Evolutionary conservation across 176 grass and related monocot species (phyloP).

Genomic region (Secale cereale): DNA sequence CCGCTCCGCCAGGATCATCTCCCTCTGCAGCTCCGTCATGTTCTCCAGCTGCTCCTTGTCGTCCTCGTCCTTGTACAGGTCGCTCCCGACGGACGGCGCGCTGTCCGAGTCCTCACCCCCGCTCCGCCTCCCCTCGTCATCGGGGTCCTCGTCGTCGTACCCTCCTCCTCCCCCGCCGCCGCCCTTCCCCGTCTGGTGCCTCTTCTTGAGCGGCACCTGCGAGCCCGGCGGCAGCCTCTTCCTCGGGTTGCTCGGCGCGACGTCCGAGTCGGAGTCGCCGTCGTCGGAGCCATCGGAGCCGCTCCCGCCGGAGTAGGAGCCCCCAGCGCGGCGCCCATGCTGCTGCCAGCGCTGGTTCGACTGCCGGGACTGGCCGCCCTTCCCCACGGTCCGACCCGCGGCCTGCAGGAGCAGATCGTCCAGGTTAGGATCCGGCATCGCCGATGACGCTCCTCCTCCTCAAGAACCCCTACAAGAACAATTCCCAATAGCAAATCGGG

Average conservation of each 20-base stretch:
- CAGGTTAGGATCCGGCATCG: slow-evolving; percentile 45
- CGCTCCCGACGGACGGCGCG: slow-evolving; percentile 70
- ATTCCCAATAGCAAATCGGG: not conserved
- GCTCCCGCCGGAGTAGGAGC: slow-evolving; percentile 50
- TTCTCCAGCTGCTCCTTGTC: slow-evolving; percentile 76
- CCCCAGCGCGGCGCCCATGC: slow-evolving; percentile 14
- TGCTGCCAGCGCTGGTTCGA: slow-evolving; percentile 36
- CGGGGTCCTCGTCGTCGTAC: slow-evolving; percentile 41
- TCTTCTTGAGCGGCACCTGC: slow-evolving; percentile 92
- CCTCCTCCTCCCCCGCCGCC: slow-evolving; percentile 8
- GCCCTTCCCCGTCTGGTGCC: slow-evolving; percentile 53
- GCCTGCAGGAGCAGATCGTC: slow-evolving; percentile 82
- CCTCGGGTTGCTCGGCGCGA: slow-evolving; percentile 45
- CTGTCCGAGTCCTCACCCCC: slow-evolving; percentile 63
- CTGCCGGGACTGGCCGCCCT: slow-evolving; percentile 23
- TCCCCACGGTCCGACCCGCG: slow-evolving; percentile 58
- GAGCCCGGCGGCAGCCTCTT: slow-evolving; percentile 41
- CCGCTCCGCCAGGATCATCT: slow-evolving; percentile 73
- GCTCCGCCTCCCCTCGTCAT: slow-evolving; percentile 22
- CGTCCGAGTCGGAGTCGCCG: slow-evolving; percentile 44
- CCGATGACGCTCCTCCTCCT: slow-evolving; percentile 1
- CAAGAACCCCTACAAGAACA: not conserved
- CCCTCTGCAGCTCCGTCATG: slow-evolving; percentile 75
- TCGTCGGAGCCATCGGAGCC: slow-evolving; percentile 58
- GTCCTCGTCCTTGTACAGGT: slow-evolving; percentile 91